Evolutionary conservation across 177 flowering plant genomes (phyloP).

Genomic region (Telopea speciosissima): DNA sequence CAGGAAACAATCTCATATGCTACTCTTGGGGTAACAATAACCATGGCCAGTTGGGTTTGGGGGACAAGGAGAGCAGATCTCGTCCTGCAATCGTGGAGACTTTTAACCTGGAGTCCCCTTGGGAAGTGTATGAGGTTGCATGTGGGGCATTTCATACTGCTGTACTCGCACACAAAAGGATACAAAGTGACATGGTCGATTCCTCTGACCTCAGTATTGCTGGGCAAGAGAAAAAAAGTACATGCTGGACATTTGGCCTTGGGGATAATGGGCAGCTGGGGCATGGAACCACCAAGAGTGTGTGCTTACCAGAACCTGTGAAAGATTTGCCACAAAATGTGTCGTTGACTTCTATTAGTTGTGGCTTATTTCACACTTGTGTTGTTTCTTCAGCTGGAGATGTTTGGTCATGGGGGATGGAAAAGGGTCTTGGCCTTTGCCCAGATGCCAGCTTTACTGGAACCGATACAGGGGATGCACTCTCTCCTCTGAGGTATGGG

Average conservation of each 20-base stretch:
- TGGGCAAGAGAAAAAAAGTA: slow-evolving; percentile 28
- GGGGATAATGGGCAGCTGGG: slow-evolving; percentile 95
- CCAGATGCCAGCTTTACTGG: slow-evolving; percentile 70
- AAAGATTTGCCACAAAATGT: slow-evolving; percentile 43
- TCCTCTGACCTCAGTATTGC: background rate
- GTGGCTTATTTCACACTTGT: slow-evolving; percentile 88
- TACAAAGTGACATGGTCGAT: slow-evolving; percentile 18
- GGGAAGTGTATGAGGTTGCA: slow-evolving; percentile 60
- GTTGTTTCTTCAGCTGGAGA: slow-evolving; percentile 70
- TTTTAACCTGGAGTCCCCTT: slow-evolving; percentile 41
- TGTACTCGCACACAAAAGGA: slow-evolving; percentile 50
- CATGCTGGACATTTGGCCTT: slow-evolving; percentile 89
- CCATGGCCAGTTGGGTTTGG: slow-evolving; percentile 83
- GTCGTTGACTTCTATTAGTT: slow-evolving; percentile 59
- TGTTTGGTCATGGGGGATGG: slow-evolving; percentile 99
- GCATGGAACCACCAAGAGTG: slow-evolving; percentile 63
- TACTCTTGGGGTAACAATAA: slow-evolving; percentile 81
- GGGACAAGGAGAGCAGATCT: slow-evolving; percentile 50
- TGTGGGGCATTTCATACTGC: slow-evolving; percentile 90
- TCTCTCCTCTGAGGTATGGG: slow-evolving; percentile 37
- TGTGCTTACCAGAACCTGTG: slow-evolving; percentile 49
- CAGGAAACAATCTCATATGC: slow-evolving; percentile 51
- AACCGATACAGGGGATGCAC: slow-evolving; percentile 70
- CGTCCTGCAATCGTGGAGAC: slow-evolving; percentile 50
- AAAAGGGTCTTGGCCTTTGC: slow-evolving; percentile 82